Base-by-base conservation (phyloP, 1,284 basidiomycete genomes). In the Pseudozyma sp. region DNA sequence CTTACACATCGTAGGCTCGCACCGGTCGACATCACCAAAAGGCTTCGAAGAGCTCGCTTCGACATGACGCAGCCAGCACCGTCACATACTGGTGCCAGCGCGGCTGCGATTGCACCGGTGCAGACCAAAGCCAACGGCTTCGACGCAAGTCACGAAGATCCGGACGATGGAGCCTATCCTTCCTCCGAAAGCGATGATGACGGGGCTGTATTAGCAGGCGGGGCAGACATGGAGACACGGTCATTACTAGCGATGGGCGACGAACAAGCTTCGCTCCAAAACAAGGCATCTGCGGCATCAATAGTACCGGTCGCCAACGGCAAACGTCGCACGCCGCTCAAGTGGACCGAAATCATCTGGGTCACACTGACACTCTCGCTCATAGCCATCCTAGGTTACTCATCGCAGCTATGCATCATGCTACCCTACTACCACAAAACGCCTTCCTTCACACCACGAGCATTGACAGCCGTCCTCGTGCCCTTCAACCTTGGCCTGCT, bases 401-500 rank as follows among this genome's bases (percentile, higher is more conserved):
- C 75, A n/a, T 68, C 78, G 1, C 81, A 84, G 60, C 44, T 79
- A 1, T 75, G 64, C 57, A 68, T 84, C 54, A 76, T 84, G 51
- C 51, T 68, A 29, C 80, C 80, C 3, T 82, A 84, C 65, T 81
- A 69, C 47, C 44, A 45, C 51, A 58, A 55, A 13, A 78, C 75
- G 17, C 68, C 73, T 8, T 68, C 67, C 11, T 75, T 81, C 54
- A 54, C 63, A 7, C 84, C 91, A 24, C 16, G 17, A 8, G 90
- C 92, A 66, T 89, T 96, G 31, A 77, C 94, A 39, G 86, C 85
- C 35, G 87, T 95, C 7, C 88, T 97, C 10, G 77, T 90, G 0
- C 94, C 94, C 1, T 96, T 97, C 90, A 96, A 97, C 92, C 94
- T 82, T 80, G 74, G 70, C 11, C 37, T 79, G 19, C 16, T 76